Evolutionary conservation across 208 protist genomes (phyloP).

Genomic region (Leishmania guyanensis): DNA sequence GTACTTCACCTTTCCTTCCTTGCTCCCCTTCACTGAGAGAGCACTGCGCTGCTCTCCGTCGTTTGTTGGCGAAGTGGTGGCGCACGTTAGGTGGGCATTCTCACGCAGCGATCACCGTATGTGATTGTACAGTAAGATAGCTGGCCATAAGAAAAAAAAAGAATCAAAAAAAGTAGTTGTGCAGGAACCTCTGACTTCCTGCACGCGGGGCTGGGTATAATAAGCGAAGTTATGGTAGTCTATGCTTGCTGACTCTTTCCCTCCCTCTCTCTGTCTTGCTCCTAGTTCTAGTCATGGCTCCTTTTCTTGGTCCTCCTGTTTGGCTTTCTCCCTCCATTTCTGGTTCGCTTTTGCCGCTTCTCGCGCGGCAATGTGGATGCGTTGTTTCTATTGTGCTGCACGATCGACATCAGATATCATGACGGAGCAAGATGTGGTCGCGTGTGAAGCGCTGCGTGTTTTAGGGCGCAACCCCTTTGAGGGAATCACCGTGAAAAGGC

Average conservation of each 20-base stretch:
- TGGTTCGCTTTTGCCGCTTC: neutral
- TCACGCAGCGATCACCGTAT: neutral
- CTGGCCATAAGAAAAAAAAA: neutral
- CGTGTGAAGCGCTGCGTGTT: constrained; percentile 71
- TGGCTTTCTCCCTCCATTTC: neutral
- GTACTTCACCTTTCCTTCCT: no score
- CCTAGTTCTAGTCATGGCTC: neutral
- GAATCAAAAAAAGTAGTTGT: neutral
- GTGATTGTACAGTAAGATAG: neutral
- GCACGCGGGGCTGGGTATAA: neutral
- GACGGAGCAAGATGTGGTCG: constrained; percentile 33
- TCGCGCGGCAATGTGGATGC: neutral
- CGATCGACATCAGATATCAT: constrained; percentile 6
- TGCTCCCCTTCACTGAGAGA: neutral
- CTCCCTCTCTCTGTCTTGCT: neutral
- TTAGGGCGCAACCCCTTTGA: constrained; percentile 85
- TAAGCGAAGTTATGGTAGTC: neutral
- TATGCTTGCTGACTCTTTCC: neutral
- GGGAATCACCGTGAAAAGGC: constrained; percentile 85
- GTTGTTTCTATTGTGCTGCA: neutral
- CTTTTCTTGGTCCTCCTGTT: neutral
- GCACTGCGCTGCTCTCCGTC: neutral
- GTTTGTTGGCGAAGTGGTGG: neutral
- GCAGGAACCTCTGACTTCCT: neutral
- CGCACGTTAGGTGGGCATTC: neutral